phyloP scores from a whole-genome alignment of 352 stramenopile genomes.

The Globisporangium lucens region DNA sequence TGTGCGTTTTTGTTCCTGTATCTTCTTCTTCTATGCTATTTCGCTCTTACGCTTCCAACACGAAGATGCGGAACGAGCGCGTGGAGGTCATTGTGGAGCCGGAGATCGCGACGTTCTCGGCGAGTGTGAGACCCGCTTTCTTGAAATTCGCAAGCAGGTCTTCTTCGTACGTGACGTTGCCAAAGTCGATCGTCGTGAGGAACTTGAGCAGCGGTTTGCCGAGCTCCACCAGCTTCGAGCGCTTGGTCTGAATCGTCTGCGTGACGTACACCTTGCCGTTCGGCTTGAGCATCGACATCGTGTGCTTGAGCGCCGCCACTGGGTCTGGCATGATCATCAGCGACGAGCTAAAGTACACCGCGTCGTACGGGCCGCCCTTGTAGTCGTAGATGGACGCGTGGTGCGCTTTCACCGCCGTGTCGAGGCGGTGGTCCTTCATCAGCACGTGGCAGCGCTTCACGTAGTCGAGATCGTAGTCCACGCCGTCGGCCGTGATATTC shows the following conservation, averaged over 20 bases:
- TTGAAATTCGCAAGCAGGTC: constrained; percentile 69
- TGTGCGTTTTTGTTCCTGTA: not conserved
- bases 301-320: constrained; percentile 71
- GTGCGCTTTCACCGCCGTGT: constrained; percentile 50
- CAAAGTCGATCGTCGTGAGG: constrained; percentile 93
- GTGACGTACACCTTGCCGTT: constrained; percentile 77
- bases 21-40: not conserved
- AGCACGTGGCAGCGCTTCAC: constrained; percentile 63
- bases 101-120: constrained; percentile 57
- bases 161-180: constrained; percentile 80
- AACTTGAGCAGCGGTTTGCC: constrained; percentile 91
- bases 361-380: constrained; percentile 70
- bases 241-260: constrained; percentile 88
- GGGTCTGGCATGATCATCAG: constrained; percentile 92
- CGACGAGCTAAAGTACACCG: constrained; percentile 90
- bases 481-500: constrained; percentile 71
- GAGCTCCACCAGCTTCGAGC: constrained; percentile 59
- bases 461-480: constrained; percentile 91
- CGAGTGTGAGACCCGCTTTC: constrained; percentile 51
- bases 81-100: constrained; percentile 51
- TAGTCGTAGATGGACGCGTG: constrained; percentile 86
- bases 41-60: constrained; percentile 36
- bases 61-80: constrained; percentile 65
- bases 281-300: constrained; percentile 54
- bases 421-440: constrained; percentile 37